Percentiles rank a stretch among this genome's conserved stretches.
Evolutionary conservation across 345 rosid genomes (phyloP).

Genomic region (Heritiera littoralis): DNA sequence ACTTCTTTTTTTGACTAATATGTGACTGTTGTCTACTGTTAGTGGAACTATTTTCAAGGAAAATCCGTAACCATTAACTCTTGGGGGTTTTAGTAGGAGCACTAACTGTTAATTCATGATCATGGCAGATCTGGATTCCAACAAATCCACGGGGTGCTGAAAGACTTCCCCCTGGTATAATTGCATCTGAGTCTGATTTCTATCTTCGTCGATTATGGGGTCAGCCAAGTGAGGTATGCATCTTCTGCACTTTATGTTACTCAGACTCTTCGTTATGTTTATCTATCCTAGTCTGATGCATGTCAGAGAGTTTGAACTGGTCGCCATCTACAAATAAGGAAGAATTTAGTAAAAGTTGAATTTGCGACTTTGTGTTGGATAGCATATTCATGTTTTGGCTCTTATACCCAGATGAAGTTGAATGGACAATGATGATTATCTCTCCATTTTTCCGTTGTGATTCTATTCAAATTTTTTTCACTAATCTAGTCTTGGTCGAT

Average conservation of each 20-base stretch:
- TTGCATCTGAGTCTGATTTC: constrained; percentile 73
- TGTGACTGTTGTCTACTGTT: neutral
- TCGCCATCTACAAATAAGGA: neutral
- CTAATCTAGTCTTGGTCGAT: constrained; percentile 24
- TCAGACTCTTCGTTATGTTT: neutral
- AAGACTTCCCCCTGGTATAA: constrained; percentile 80
- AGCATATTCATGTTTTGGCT: neutral
- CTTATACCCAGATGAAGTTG: neutral
- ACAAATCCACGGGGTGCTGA: constrained; percentile 95
- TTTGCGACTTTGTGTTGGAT: constrained; percentile 6
- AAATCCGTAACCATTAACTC: neutral
- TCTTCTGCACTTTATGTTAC: neutral
- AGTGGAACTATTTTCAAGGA: neutral
- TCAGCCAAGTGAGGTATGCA: constrained; percentile 69
- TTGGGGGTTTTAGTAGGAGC: neutral
- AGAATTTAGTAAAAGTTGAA: neutral
- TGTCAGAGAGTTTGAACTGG: neutral
- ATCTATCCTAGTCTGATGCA: neutral
- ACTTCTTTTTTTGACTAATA: neutral
- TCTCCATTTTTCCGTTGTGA: constrained; percentile 9
- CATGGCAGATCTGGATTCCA: constrained; percentile 82
- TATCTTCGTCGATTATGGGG: constrained; percentile 85
- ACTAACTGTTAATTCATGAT: constrained; percentile 21
- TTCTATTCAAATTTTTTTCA: constrained; percentile 18
- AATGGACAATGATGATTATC: constrained; percentile 1